Evolutionary conservation across 768 basidiomycete species (phyloP).

Genomic region (Austroboletus eburneus): DNA sequence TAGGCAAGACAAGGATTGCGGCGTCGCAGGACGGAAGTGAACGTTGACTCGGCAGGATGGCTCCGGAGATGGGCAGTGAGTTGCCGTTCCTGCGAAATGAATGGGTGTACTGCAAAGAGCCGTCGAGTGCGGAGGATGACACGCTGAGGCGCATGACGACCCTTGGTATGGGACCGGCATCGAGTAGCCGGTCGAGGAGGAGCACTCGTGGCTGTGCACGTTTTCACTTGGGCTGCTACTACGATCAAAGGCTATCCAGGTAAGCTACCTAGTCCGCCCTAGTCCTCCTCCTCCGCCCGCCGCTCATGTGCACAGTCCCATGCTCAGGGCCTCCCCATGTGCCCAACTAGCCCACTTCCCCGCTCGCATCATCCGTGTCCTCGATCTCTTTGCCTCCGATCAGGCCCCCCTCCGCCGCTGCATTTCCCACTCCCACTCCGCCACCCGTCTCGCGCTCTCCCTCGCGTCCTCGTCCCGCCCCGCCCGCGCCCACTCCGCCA

Average conservation of each 20-base stretch:
- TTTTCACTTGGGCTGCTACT: no score
- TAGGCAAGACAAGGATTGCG: constrained; percentile 18
- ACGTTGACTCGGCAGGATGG: constrained; percentile 5
- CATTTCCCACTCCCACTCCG: constrained; percentile 32
- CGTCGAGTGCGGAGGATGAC: no score
- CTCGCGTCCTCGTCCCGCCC: constrained; percentile 35
- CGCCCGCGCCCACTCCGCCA: constrained; percentile 39
- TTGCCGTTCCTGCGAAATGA: constrained; percentile 25
- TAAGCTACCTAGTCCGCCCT: no score
- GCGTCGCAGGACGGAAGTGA: constrained; percentile 21
- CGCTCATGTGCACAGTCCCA: not conserved
- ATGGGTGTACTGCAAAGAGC: no score
- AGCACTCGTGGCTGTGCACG: no score
- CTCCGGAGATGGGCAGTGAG: constrained; percentile 22
- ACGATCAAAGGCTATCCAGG: no score
- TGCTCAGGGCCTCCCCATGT: not conserved
- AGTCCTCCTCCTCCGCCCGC: no score
- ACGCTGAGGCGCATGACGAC: no score
- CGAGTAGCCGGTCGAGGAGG: no score
- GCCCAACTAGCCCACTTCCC: constrained; percentile 19
- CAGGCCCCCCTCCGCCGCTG: constrained; percentile 12
- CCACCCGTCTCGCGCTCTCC: constrained; percentile 31
- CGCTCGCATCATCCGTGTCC: constrained; percentile 19
- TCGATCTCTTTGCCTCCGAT: constrained; percentile 24
- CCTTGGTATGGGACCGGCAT: no score